Base-by-base conservation (phyloP, 208 protist genomes). In the Lotmaria passim region DNA sequence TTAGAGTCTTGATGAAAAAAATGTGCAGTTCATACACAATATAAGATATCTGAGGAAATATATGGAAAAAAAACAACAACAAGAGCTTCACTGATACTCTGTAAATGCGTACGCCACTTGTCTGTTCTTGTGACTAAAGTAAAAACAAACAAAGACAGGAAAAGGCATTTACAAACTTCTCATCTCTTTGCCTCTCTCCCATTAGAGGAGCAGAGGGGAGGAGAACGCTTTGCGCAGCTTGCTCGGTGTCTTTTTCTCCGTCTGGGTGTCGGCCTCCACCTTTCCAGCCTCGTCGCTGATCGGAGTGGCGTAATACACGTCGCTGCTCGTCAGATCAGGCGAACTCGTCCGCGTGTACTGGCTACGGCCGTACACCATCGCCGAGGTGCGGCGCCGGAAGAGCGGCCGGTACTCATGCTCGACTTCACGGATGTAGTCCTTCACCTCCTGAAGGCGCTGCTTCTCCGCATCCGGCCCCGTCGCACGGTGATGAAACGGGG, bases 401-500 rank as follows among this genome's bases (percentile, higher is more conserved):
- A 79, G 55, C 4, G 74, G 65, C 14, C 67, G 74, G 61, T 70
- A 53, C 59, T 73, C 38, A 36, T 56, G 47, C 55, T 70, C 52
- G 44, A 50, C 67, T 48, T 74, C 74, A 2, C 52, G 51, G 28
- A 79, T 68, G 46, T 69, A 60, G 56, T 63, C 47, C 59, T 62
- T 70, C 30, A 79, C 58, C 56, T 74, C 63, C 57, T 73, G 58
- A 48, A 69, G 46, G 3, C 57, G 62, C 57, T 55, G 60, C 67
- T 62, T 70, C 19, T 79, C 67, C 21, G 61, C 66, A 17, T 66
- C 70, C 5, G 69, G 28, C 51, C 68, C 51, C 38, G 23, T 36
- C 38, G 50, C 15, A 26, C 17, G 30, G 56, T 56, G n/a, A 39
- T 65, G 41, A 23, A 51, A 31, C 31, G 47, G 26, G 7, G 21